These are phyloP conservation scores for Rhododendron henanense DNA, from an alignment of 148 eudicot species.

Conservation along the genomic window DNA sequence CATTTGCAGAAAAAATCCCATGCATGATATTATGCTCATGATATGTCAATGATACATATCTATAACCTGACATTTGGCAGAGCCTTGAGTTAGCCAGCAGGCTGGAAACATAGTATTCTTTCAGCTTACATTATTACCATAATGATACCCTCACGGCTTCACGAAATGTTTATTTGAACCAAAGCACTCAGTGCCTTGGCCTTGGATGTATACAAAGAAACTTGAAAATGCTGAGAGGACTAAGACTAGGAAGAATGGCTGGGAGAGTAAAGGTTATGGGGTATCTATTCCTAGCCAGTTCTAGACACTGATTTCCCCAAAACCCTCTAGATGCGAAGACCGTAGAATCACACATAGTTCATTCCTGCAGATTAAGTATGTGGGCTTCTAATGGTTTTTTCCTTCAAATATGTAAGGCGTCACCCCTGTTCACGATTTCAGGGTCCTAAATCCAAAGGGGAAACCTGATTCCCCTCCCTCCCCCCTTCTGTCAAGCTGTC, in stretches of 20 bases:
- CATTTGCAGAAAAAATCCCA: background rate
- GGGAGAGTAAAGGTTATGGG: background rate
- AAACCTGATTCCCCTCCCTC: background rate
- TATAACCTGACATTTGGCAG: background rate
- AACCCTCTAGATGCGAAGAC: background rate
- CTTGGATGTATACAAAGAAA: background rate
- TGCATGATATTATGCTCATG: background rate
- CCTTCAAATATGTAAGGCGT: background rate
- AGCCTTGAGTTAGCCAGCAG: background rate
- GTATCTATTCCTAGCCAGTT: background rate
- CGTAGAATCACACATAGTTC: background rate
- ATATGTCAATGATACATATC: background rate
- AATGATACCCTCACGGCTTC: background rate
- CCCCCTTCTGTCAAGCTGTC: background rate
- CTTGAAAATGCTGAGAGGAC: background rate
- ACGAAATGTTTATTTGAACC: background rate
- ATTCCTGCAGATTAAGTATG: background rate
- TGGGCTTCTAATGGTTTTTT: background rate
- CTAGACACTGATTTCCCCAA: background rate
- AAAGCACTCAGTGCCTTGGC: background rate
- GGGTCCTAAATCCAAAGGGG: background rate
- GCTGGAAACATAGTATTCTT: background rate
- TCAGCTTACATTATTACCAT: background rate
- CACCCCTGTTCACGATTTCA: background rate
- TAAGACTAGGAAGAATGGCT: background rate